Conservation (phyloP, 202 grass and related monocot genomes). For the Brachypodium distachyon region DNA sequence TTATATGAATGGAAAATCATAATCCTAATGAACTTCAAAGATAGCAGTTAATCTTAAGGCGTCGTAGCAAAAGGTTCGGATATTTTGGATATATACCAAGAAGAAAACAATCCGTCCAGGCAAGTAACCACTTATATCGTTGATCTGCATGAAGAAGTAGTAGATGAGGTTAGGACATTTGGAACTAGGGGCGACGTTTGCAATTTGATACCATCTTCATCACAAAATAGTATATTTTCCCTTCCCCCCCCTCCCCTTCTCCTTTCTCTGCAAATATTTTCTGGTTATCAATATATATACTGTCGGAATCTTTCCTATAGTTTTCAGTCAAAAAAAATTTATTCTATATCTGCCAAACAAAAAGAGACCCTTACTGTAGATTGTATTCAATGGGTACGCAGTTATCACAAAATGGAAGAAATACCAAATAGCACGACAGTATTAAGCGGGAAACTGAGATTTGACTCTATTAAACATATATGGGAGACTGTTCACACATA, state of each 20-base stretch:
- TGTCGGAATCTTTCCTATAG: too few relatives aligned
- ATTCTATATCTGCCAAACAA: slow-evolving; percentile 14
- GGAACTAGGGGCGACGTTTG: not conserved
- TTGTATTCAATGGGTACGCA: not conserved
- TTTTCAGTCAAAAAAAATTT: too few relatives aligned
- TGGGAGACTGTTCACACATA: slow-evolving; percentile 22
- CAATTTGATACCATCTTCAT: not conserved
- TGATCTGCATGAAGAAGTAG: slow-evolving; percentile 57
- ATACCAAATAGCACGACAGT: not conserved
- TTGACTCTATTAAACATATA: slow-evolving; percentile 13
- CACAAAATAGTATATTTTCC: not conserved
- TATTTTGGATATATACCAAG: slow-evolving; percentile 50
- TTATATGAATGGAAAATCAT: not conserved
- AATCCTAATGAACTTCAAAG: not conserved
- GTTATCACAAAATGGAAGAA: slow-evolving; percentile 7
- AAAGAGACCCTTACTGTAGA: not conserved
- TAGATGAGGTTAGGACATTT: slow-evolving; percentile 3
- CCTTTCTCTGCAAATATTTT: too few relatives aligned
- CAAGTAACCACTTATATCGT: slow-evolving; percentile 94
- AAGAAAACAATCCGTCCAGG: slow-evolving; percentile 98
- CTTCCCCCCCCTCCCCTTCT: too few relatives aligned
- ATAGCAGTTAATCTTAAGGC: slow-evolving; percentile 5
- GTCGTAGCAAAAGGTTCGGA: not conserved
- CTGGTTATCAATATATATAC: too few relatives aligned
- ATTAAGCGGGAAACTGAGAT: not conserved